Conservation (phyloP, 2,329 filamentous ascomycete genomes). For the Apiospora phragmitis region DNA sequence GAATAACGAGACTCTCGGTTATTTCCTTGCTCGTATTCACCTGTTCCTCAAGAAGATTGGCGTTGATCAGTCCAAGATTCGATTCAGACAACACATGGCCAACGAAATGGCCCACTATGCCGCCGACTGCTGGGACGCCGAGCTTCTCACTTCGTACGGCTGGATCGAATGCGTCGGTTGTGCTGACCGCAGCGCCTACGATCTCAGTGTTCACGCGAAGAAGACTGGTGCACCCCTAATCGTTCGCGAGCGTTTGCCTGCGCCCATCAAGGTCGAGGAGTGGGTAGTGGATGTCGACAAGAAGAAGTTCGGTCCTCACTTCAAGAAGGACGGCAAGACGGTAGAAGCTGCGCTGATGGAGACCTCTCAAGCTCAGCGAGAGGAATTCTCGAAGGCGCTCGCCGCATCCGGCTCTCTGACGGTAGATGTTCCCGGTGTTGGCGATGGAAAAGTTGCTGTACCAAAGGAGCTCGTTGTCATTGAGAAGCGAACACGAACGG, state of each 20-base stretch:
- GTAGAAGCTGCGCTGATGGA: constrained; percentile 78
- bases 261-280: constrained; percentile 79
- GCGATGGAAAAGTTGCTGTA: constrained; percentile 75
- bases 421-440: constrained; percentile 69
- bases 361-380: constrained; percentile 77
- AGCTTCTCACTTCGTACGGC: constrained; percentile 86
- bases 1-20: constrained; percentile 96
- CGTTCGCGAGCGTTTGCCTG: constrained; percentile 78
- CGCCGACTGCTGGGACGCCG: constrained; percentile 96
- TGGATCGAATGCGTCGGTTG: constrained; percentile 99
- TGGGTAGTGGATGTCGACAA: constrained; percentile 87
- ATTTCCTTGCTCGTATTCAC: constrained; percentile 93
- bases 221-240: constrained; percentile 85
- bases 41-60: constrained; percentile 88
- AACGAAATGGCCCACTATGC: constrained; percentile 86
- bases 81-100: constrained; percentile 95
- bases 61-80: constrained; percentile 82
- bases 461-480: constrained; percentile 78
- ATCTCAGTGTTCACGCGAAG: constrained; percentile 88
- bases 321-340: constrained; percentile 90
- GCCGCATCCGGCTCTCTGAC: constrained; percentile 72
- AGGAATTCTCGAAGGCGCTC: constrained; percentile 75
- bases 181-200: constrained; percentile 92
- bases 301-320: constrained; percentile 93
- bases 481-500: constrained; percentile 77